These are phyloP conservation scores for Metschnikowia reukaufii DNA, from an alignment of 805 yeast genomes.

Conservation along the genomic window DNA sequence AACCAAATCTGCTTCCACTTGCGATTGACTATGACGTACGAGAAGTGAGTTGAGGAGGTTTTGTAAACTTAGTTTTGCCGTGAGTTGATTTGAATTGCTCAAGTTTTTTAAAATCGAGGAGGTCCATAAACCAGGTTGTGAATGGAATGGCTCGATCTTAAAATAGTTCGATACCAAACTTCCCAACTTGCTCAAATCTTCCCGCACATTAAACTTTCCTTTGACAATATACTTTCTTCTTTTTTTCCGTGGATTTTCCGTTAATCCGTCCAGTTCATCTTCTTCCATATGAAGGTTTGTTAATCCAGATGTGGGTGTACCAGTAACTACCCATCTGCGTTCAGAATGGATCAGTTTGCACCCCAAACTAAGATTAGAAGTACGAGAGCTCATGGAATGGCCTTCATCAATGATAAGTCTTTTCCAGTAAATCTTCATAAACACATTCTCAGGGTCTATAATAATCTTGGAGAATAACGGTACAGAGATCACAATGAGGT, in stretches of 20 bases:
- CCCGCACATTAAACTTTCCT: slow-evolving; percentile 49
- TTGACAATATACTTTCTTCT: slow-evolving; percentile 46
- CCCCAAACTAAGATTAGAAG: slow-evolving; percentile 48
- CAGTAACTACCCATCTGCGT: slow-evolving; percentile 72
- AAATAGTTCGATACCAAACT: slow-evolving; percentile 51
- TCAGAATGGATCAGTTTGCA: slow-evolving; percentile 54
- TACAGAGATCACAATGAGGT: slow-evolving; percentile 51
- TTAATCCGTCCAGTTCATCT: slow-evolving; percentile 6
- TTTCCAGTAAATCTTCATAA: slow-evolving; percentile 59
- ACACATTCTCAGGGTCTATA: slow-evolving; percentile 27
- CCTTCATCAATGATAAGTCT: slow-evolving; percentile 76
- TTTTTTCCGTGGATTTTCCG: slow-evolving; percentile 18
- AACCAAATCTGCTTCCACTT: slow-evolving; percentile 53
- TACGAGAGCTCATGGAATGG: slow-evolving; percentile 57
- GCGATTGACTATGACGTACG: slow-evolving; percentile 56
- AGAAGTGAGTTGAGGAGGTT: slow-evolving; percentile 48
- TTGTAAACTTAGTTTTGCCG: slow-evolving; percentile 41
- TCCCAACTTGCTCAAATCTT: slow-evolving; percentile 57
- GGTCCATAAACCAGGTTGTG: slow-evolving; percentile 49
- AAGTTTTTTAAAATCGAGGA: slow-evolving; percentile 50
- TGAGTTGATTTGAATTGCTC: slow-evolving; percentile 32
- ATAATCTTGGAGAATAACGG: slow-evolving; percentile 40
- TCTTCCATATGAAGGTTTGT: slow-evolving; percentile 55
- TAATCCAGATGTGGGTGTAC: slow-evolving; percentile 74
- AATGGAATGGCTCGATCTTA: slow-evolving; percentile 57